Evolutionary conservation across 164 flowering plant species (phyloP), one percentile per base, ranked within the genome.

Genomic region (Houttuynia cordata): DNA sequence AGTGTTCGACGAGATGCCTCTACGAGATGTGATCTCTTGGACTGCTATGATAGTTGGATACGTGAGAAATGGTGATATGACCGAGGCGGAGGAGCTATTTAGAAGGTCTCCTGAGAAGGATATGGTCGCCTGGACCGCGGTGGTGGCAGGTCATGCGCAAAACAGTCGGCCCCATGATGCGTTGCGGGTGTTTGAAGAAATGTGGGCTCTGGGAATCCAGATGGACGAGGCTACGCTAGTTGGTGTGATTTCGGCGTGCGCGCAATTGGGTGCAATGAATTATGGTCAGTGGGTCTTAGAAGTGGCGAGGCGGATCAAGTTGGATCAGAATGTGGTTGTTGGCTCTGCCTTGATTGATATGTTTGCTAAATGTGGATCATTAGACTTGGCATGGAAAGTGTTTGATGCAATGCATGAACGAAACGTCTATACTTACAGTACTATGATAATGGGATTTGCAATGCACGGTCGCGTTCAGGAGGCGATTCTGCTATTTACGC

Each of bases 51-150:
- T n/a, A n/a, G n/a, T n/a, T n/a, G n/a, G n/a, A n/a, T n/a, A n/a
- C n/a, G n/a, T n/a, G n/a, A n/a, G n/a, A n/a, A n/a, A n/a, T n/a
- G n/a, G n/a, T n/a, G 8, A 20, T 73, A 30, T 70, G 72, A 61
- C 57, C 7, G 65, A 49, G 19, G 73, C 76, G 14, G 51, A 12
- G 52, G 56, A 41, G 47, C 64, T 73, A 61, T 73, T 73, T 53
- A 34, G 66, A 50, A 59, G 61, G 45, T 51, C 65, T 39, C 53
- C 55, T 14, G 57, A 64, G 21, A 73, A 70, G 64, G 76, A 73
- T 54, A 64, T 61, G 73, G 76, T 73, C 59, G 73, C 65, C 14
- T 73, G 76, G 71, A 73, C 76, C 4, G 68, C 73, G 0, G 67
- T 73, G 73, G 24, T 73, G 21, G 58, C 70, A 0, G 70, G 76